Percentiles rank a stretch among this genome's conserved stretches.
These are phyloP conservation scores for Epichloe aotearoae DNA, from an alignment of 2,329 filamentous ascomycete genomes.

Conservation along the genomic window DNA sequence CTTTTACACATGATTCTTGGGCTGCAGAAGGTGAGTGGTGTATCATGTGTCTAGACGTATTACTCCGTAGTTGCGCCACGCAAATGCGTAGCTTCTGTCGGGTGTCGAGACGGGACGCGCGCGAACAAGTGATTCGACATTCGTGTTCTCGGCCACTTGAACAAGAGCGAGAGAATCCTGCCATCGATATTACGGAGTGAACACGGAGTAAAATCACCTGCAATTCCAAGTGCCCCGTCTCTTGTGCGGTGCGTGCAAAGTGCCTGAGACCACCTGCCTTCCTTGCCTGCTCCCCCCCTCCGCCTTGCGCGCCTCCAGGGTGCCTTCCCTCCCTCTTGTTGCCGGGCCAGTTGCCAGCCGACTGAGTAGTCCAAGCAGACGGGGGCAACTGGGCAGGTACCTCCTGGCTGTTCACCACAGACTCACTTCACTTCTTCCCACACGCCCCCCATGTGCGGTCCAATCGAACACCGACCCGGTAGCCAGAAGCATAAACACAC, in stretches of 20 bases:
- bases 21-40: no score
- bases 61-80: background rate
- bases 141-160: background rate
- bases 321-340: slow-evolving; percentile 3
- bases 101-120: background rate
- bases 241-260: background rate
- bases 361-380: background rate
- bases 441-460: slow-evolving; percentile 3
- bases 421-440: slow-evolving; percentile 3
- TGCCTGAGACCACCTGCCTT: background rate
- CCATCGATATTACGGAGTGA: background rate
- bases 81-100: background rate
- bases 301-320: slow-evolving; percentile 1
- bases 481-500: slow-evolving; percentile 7
- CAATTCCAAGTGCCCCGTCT: slow-evolving; percentile 1
- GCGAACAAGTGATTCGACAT: background rate
- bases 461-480: slow-evolving; percentile 6
- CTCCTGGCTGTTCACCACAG: background rate
- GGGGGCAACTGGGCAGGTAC: background rate
- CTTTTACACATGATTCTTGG: background rate
- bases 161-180: background rate
- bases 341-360: slow-evolving; percentile 1
- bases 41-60: background rate
- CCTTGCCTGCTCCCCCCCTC: background rate
- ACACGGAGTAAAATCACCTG: background rate